These are phyloP conservation scores for Zanthoxylum bungeanum DNA, from an alignment of 345 rosid species.

Conservation along the genomic window DNA sequence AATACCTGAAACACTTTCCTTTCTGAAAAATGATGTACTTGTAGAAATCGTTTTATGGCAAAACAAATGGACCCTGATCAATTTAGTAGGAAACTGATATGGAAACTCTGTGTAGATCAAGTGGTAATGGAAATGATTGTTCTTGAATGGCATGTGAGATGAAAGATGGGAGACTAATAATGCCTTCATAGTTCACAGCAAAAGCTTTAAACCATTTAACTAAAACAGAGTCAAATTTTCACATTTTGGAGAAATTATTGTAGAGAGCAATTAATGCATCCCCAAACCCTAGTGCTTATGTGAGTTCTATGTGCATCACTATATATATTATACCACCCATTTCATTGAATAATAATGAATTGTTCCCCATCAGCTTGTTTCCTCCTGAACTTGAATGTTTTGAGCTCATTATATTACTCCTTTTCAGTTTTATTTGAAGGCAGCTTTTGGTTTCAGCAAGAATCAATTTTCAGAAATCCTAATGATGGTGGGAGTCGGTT, in stretches of 20 bases:
- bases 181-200: neutral
- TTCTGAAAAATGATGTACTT: no score
- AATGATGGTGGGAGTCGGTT: conserved; percentile 46
- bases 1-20: no score
- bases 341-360: neutral
- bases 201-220: neutral
- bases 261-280: neutral
- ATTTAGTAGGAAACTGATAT: neutral
- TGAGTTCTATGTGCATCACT: neutral
- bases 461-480: conserved; percentile 49
- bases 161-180: neutral
- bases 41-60: no score
- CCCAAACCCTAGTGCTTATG: neutral
- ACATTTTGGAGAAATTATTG: neutral
- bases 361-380: neutral
- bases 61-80: no score
- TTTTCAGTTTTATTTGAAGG: conserved; percentile 37
- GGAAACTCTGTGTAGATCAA: neutral
- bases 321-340: neutral
- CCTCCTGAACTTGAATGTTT: neutral
- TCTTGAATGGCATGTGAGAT: neutral
- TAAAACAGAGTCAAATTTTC: neutral
- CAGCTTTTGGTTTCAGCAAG: conserved; percentile 48
- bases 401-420: neutral
- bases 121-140: neutral